A percentile compares a stretch with the other conserved stretches of the same genome.
Evolutionary conservation across 176 grass and related monocot genomes (phyloP).

Genomic region (Calamus simplicifolius): DNA sequence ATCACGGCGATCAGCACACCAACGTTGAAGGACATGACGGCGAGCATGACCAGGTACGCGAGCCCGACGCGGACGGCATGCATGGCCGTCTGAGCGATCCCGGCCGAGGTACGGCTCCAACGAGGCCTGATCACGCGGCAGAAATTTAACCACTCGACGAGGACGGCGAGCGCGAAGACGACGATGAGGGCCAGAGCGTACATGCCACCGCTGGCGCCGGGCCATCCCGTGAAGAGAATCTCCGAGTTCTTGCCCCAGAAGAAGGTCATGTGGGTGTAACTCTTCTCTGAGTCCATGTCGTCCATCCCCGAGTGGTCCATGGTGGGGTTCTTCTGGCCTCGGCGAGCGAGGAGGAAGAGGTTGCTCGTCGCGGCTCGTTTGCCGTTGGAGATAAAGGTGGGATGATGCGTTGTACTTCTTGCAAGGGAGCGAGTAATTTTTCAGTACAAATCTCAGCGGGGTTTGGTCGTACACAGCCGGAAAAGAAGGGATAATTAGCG

Average conservation of each 20-base stretch:
- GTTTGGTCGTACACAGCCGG: too few relatives aligned
- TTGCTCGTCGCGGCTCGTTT: too few relatives aligned
- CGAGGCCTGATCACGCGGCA: not conserved
- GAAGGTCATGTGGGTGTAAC: constrained; percentile 84
- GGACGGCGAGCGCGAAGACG: not conserved
- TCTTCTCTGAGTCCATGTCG: constrained; percentile 1
- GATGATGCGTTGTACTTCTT: too few relatives aligned
- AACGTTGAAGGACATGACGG: constrained; percentile 1
- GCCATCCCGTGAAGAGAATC: constrained; percentile 70
- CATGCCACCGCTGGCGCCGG: constrained; percentile 24
- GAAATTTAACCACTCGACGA: not conserved
- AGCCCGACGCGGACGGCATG: not conserved
- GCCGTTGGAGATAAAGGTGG: too few relatives aligned
- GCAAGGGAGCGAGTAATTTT: too few relatives aligned
- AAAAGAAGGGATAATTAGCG: too few relatives aligned
- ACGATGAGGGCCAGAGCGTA: not conserved
- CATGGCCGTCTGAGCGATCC: not conserved
- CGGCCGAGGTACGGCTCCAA: not conserved
- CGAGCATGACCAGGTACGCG: not conserved
- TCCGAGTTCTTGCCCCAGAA: constrained; percentile 79
- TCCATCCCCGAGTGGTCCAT: too few relatives aligned
- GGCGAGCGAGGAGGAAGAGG: too few relatives aligned
- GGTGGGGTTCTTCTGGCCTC: too few relatives aligned
- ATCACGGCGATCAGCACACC: not conserved
- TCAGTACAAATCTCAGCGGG: too few relatives aligned